Evolutionary conservation across 192 early-diverging fungal genomes (phyloP).

Genomic region (Umbelopsis sp.): DNA sequence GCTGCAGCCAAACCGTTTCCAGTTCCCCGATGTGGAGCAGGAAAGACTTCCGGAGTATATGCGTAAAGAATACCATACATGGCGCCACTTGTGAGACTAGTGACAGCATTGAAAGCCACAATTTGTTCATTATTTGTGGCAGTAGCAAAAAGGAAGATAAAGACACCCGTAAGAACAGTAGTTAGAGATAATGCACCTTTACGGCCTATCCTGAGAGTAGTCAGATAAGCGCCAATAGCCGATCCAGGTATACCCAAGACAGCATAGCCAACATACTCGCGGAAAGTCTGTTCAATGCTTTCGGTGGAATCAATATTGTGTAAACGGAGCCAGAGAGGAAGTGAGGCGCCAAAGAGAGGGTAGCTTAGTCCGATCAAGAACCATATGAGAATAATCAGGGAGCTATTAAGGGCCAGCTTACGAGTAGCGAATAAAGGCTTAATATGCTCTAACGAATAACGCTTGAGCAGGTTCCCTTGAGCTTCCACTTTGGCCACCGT

Average conservation of each 20-base stretch:
- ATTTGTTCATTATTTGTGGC: not conserved
- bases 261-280: not conserved
- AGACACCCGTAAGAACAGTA: not conserved
- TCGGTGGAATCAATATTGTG: not conserved
- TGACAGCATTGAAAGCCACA: not conserved
- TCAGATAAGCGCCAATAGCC: not conserved
- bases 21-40: slow-evolving; percentile 68
- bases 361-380: not conserved
- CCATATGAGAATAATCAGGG: not conserved
- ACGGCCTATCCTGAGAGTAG: not conserved
- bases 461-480: not conserved
- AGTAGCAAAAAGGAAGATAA: not conserved
- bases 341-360: not conserved
- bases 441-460: not conserved
- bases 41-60: slow-evolving; percentile 86
- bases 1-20: slow-evolving; percentile 73
- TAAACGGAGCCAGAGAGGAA: not conserved
- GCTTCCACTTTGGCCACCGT: not conserved
- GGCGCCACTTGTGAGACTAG: slow-evolving; percentile 47
- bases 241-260: slow-evolving; percentile 2
- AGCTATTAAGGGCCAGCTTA: not conserved
- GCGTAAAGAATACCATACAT: slow-evolving; percentile 80
- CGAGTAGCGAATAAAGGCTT: not conserved
- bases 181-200: not conserved
- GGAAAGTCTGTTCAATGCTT: not conserved